These are phyloP conservation scores for Ophiostoma fasciatum DNA, from an alignment of 2,329 filamentous ascomycete genomes.

Conservation along the genomic window DNA sequence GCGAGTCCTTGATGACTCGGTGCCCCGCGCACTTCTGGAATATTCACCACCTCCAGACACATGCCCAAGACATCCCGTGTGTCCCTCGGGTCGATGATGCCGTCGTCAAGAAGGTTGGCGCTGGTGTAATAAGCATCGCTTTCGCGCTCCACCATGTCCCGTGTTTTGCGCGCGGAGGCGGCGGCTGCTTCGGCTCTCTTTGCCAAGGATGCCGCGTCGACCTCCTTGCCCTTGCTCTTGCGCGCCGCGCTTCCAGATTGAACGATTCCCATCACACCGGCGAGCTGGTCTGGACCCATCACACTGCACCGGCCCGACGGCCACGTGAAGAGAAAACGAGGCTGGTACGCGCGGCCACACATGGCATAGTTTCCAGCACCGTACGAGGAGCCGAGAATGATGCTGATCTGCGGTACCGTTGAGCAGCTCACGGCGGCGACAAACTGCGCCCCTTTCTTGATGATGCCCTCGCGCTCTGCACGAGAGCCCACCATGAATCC, in stretches of 20 bases:
- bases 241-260: neutral
- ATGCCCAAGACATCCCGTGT: slow-evolving; percentile 2
- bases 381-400: slow-evolving; percentile 29
- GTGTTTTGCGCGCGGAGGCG: slow-evolving; percentile 41
- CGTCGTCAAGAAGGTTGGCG: slow-evolving; percentile 4
- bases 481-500: slow-evolving; percentile 33
- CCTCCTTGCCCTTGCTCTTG: neutral
- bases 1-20: neutral
- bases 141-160: slow-evolving; percentile 15
- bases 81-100: slow-evolving; percentile 4
- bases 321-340: slow-evolving; percentile 28
- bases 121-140: slow-evolving; percentile 44
- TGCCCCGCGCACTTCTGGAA: neutral
- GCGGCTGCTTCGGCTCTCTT: slow-evolving; percentile 28
- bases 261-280: slow-evolving; percentile 25
- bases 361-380: slow-evolving; percentile 32
- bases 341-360: slow-evolving; percentile 26
- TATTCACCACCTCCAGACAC: slow-evolving; percentile 9
- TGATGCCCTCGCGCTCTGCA: slow-evolving; percentile 27
- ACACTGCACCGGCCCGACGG: slow-evolving; percentile 24
- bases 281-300: slow-evolving; percentile 25
- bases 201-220: neutral
- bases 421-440: slow-evolving; percentile 29
- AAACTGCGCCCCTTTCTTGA: slow-evolving; percentile 28
- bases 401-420: slow-evolving; percentile 27